Conservation (phyloP, 371 early-diverging fungal genomes). For the Sporodiniella umbellata region DNA sequence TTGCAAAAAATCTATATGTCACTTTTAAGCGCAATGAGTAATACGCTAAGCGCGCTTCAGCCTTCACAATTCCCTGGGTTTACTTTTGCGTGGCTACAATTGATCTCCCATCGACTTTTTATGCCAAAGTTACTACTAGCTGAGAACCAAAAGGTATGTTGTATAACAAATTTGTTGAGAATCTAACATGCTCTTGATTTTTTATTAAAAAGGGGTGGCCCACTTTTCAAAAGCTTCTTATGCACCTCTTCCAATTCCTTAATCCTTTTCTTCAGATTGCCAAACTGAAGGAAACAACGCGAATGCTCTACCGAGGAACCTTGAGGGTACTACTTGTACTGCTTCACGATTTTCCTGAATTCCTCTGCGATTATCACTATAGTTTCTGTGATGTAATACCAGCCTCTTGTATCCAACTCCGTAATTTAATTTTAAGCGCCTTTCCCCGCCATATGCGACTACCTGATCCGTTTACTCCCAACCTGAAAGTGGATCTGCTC, state of each 20-base stretch:
- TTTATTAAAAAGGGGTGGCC: conserved; percentile 73
- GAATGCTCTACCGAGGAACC: conserved; percentile 86
- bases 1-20: conserved; percentile 71
- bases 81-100: conserved; percentile 93
- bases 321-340: conserved; percentile 89
- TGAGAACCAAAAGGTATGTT: conserved; percentile 69
- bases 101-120: conserved; percentile 89
- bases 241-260: conserved; percentile 81
- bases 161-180: conserved; percentile 5
- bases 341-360: conserved; percentile 98
- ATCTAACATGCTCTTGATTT: not conserved
- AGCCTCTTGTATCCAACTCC: conserved; percentile 88
- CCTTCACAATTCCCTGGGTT: conserved; percentile 94
- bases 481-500: conserved; percentile 88
- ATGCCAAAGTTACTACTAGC: conserved; percentile 84
- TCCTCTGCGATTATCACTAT: conserved; percentile 90
- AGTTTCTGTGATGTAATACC: conserved; percentile 94
- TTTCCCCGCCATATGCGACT: conserved; percentile 95
- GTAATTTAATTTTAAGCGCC: conserved; percentile 92
- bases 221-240: conserved; percentile 77
- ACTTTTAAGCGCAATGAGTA: conserved; percentile 69
- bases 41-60: conserved; percentile 80
- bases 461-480: conserved; percentile 96
- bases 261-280: conserved; percentile 76
- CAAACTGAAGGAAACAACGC: conserved; percentile 71